Conservation (phyloP, 257 asterid species). For the Orobanche coerulescens region DNA sequence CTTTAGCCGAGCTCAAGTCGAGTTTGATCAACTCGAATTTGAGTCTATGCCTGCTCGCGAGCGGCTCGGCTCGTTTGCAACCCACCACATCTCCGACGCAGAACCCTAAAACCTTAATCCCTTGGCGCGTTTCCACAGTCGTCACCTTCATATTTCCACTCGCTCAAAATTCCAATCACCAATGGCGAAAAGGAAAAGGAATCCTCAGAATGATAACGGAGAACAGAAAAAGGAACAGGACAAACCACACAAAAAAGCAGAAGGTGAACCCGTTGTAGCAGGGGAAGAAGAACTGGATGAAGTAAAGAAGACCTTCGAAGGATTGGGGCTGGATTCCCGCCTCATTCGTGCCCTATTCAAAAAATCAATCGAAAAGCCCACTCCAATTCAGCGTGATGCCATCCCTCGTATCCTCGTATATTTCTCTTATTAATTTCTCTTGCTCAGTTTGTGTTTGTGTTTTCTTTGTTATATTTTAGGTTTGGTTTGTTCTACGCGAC, state of each 20-base stretch:
- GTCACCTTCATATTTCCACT: neutral
- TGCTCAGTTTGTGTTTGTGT: conserved; percentile 1
- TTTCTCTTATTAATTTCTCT: neutral
- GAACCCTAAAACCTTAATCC: conserved; percentile 22
- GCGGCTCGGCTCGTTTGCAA: too few species aligned
- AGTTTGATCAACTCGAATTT: too few species aligned
- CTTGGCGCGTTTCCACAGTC: neutral
- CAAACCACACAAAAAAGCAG: conserved; percentile 2
- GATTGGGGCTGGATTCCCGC: conserved; percentile 81
- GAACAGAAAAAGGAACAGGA: conserved; percentile 16
- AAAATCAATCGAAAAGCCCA: conserved; percentile 65
- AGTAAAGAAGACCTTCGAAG: conserved; percentile 53
- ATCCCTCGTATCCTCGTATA: conserved; percentile 72
- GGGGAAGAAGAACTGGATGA: conserved; percentile 32
- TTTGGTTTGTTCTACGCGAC: neutral
- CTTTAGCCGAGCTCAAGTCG: too few species aligned
- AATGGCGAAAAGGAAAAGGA: conserved; percentile 31
- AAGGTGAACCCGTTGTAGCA: conserved; percentile 16
- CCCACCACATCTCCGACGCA: neutral
- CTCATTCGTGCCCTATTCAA: conserved; percentile 63
- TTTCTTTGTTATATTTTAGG: neutral
- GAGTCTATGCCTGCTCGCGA: too few species aligned
- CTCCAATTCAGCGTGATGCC: conserved; percentile 76
- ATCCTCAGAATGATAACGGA: neutral
- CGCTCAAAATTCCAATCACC: neutral